Base-by-base conservation (phyloP, 1,284 basidiomycete genomes). In the Ceratobasidium sp. region DNA sequence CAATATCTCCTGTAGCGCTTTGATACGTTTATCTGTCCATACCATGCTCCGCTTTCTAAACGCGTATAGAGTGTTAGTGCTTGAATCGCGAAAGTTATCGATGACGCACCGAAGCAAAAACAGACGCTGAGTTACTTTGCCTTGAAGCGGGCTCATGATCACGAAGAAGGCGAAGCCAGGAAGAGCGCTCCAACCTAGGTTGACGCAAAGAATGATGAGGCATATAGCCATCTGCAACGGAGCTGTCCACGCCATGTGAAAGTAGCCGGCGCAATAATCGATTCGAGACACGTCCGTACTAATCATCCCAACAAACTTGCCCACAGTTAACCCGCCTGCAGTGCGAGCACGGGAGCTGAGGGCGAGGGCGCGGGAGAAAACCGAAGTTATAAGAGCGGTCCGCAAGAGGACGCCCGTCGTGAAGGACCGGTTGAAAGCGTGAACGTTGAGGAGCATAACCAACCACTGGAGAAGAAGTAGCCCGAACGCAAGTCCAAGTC, bases 251-350 rank as follows among this genome's bases (percentile, higher is more conserved):
- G 88, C 84, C 85, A 94, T 89, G 77, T 93, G 91, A 80, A 95
- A 93, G 85, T 92, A 96, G 2, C 92, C 93, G 62, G 89, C 36
- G 19, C 69, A 93, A 80, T 96, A 98, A 81, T 98, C 96, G 81
- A 98, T 94, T 47, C 96, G 89, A 19, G 91, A 93, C 41, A 95
- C 90, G 82, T 98, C 97, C 0, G 96, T 96, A 2, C 93, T 96
- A 78, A 98, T 96, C 83, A 96, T 94, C 80, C 95, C 97, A 76
- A 97, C 91, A 47, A 97, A 87, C 80, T 92, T 91, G 48, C 95
- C 95, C 79, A 93, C 95, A 0, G 93, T 90, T 36, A 96, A 86
- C 4, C 69, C 69, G n/a, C 56, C 56, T 24, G 90, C 91, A 1
- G 91, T 90, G 19, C 96, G 89, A 15, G 95, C 90, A 63, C 95